Conservation (phyloP, 371 early-diverging fungal species). For the Mucor indicus region DNA sequence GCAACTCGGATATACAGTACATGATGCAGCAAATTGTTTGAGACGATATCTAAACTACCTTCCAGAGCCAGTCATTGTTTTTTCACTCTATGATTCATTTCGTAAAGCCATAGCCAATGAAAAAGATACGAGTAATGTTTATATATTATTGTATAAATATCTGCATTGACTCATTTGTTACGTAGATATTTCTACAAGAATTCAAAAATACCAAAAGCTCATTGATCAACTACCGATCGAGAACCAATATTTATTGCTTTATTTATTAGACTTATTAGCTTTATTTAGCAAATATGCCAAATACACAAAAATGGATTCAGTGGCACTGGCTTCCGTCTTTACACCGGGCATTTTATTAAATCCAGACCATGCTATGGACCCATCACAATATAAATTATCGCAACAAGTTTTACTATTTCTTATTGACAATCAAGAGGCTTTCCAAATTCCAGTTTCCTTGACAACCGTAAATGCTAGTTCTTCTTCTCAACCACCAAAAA, state of each 20-base stretch:
- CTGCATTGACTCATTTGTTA: too few species aligned
- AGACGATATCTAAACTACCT: conserved; percentile 58
- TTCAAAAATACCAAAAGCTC: conserved; percentile 44
- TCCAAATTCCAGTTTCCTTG: too few species aligned
- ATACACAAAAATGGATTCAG: conserved; percentile 18
- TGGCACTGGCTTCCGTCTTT: conserved; percentile 53
- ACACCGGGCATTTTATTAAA: conserved; percentile 60
- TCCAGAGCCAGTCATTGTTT: conserved; percentile 59
- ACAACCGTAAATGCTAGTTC: too few species aligned
- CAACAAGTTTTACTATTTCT: conserved; percentile 52
- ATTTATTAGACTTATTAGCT: conserved; percentile 54
- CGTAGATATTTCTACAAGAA: too few species aligned
- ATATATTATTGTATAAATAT: too few species aligned
- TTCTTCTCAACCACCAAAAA: too few species aligned
- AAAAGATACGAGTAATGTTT: too few species aligned
- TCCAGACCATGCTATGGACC: conserved; percentile 50
- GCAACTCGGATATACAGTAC: conserved; percentile 53
- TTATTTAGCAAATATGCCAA: conserved; percentile 46
- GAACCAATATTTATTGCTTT: conserved; percentile 59
- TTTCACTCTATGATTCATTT: conserved; percentile 52
- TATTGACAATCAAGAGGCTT: conserved; percentile 42
- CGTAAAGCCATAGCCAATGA: conserved; percentile 27
- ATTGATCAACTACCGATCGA: conserved; percentile 50
- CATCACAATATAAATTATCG: conserved; percentile 51
- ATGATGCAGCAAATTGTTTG: conserved; percentile 60